phyloP scores from a whole-genome alignment of 305 asterid genomes.

The Withania somnifera region DNA sequence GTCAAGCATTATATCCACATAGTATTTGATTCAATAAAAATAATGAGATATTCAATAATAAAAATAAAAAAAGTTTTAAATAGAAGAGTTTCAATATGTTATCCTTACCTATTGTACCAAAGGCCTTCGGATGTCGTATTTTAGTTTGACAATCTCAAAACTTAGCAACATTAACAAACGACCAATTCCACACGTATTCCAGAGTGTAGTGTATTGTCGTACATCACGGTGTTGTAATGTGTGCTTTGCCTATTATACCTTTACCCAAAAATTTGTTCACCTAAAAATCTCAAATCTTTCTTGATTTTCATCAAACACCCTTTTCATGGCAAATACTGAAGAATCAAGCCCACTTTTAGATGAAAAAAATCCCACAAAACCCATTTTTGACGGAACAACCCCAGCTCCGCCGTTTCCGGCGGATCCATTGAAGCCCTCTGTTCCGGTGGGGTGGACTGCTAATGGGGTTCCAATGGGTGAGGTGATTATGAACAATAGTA shows the following conservation, averaged over 20 bases:
- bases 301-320: neutral
- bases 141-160: neutral
- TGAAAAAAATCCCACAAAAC: conserved; percentile 12
- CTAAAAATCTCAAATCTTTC: neutral
- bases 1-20: no score
- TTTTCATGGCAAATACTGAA: conserved; percentile 39
- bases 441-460: conserved; percentile 58
- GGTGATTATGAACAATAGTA: conserved; percentile 25
- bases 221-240: no score
- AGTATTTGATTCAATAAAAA: no score
- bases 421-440: conserved; percentile 8
- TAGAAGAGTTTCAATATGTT: no score
- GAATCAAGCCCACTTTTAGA: conserved; percentile 62
- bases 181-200: neutral
- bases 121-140: no score
- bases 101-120: no score
- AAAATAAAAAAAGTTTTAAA: no score
- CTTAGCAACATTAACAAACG: neutral
- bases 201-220: no score
- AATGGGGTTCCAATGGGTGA: conserved; percentile 34
- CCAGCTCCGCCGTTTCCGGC: conserved; percentile 11
- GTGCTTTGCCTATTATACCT: neutral
- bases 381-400: neutral
- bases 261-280: neutral
- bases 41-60: no score